Evolutionary conservation across 2,329 filamentous ascomycete genomes (phyloP), one percentile per base, ranked within the genome.

Genomic region (Calonectria fujianensis): DNA sequence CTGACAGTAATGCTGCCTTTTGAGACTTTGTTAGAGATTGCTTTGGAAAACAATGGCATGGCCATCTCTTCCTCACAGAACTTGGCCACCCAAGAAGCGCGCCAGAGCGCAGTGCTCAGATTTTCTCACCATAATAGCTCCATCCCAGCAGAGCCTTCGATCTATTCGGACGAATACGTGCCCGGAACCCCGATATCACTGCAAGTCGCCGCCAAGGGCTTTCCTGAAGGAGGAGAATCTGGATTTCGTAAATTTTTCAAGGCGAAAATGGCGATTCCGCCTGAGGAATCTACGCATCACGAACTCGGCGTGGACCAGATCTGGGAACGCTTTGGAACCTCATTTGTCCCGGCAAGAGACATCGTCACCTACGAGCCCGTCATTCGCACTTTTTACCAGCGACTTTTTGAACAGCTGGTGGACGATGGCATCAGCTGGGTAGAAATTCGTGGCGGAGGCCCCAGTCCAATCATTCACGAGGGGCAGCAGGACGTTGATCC

Each of bases 341-440:
- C n/a, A 9, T 70, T 61, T 10, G 27, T 29, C 37, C 67, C 52
- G 5, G 39, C 54, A 7, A n/a, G 45, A 48, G 61, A 27, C 13
- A 29, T 70, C 29, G 37, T 70, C 27, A 50, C 52, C 2, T 70
- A 70, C 20, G 67, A 70, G 13, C 67, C 67, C 16, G 20, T 70
- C 18, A 54, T 63, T 6, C 67, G 67, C 20, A 32, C 14, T 13
- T 70, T 70, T 29, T 70, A 70, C 29, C 52, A 61, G 20, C 52
- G 29, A 9, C 20, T 70, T 16, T 70, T 70, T 18, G 24, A 45
- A 13, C 52, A 37, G 35, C 8, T 70, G 8, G 67, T 63, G 3
- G 67, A 70, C 8, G 67, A 70, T n/a, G 67, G 67, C 16, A 61
- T 69, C 52, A 50, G 13, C 52, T 70, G 67, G 52, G 29, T 70